Percentiles rank a stretch among this genome's conserved stretches.
Evolutionary conservation across 768 basidiomycete genomes (phyloP).

Genomic region (Macrolepiota dolichaula): DNA sequence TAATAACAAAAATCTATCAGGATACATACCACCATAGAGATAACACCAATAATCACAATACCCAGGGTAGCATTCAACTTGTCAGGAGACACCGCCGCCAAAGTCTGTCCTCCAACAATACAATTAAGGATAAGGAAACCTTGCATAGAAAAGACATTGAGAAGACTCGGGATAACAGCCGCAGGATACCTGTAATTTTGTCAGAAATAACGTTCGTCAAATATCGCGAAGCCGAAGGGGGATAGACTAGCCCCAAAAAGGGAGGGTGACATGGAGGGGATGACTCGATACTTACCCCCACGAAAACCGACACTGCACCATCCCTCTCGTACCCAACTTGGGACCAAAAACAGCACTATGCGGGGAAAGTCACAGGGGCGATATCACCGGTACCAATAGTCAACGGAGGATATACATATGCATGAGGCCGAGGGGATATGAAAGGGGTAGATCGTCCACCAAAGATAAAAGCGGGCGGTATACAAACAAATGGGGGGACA

Average conservation of each 20-base stretch:
- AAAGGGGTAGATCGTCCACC: background rate
- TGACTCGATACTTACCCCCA: constrained; percentile 22
- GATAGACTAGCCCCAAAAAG: background rate
- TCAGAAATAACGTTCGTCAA: too few species aligned
- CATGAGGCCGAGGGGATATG: background rate
- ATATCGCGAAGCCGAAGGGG: background rate
- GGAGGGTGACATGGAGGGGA: too few species aligned
- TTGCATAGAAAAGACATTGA: constrained; percentile 59
- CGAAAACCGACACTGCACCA: constrained; percentile 58
- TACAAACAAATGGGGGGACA: background rate
- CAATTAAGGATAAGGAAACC: constrained; percentile 66
- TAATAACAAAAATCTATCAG: background rate
- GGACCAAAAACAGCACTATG: constrained; percentile 68
- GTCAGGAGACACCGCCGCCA: constrained; percentile 47
- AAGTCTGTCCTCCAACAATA: constrained; percentile 67
- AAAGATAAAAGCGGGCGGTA: background rate
- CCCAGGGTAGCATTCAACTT: constrained; percentile 33
- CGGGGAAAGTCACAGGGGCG: background rate
- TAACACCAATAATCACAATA: constrained; percentile 36
- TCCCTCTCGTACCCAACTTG: constrained; percentile 74
- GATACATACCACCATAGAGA: constrained; percentile 30
- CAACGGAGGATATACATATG: background rate
- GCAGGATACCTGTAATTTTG: constrained; percentile 50
- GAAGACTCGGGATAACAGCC: constrained; percentile 43
- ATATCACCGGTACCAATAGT: background rate